A percentile compares a stretch with the other conserved stretches of the same genome.
Evolutionary conservation across 345 rosid genomes (phyloP).

Genomic region (Cardiospermum halicacabum): DNA sequence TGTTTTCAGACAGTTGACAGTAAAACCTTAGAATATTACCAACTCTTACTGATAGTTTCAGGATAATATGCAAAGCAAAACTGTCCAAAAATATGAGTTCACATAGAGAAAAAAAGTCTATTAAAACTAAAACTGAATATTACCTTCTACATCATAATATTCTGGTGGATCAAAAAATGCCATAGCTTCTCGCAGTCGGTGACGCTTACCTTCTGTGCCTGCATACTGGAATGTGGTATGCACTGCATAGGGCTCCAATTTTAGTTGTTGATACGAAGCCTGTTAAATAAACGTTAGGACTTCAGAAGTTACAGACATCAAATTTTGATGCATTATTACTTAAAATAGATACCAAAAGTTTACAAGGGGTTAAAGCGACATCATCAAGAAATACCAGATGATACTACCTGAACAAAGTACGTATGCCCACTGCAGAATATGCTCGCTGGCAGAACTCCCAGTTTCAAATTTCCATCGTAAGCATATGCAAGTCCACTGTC

Average conservation of each 20-base stretch:
- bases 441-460: constrained; percentile 91
- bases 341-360: not conserved
- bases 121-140: not conserved
- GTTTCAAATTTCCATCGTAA: constrained; percentile 87
- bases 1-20: not conserved
- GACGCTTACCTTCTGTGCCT: constrained; percentile 98
- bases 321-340: constrained; percentile 2
- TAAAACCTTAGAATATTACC: not conserved
- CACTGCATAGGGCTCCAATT: constrained; percentile 86
- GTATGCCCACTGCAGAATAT: constrained; percentile 98
- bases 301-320: constrained; percentile 5
- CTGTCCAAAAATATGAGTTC: not conserved
- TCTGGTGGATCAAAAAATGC: constrained; percentile 86
- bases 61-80: not conserved
- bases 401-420: constrained; percentile 83
- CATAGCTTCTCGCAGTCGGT: constrained; percentile 88
- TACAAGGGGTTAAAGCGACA: not conserved
- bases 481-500: constrained; percentile 81
- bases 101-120: not conserved
- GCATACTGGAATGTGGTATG: constrained; percentile 98
- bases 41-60: not conserved
- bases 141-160: constrained; percentile 84
- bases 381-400: constrained; percentile 8
- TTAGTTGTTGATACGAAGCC: constrained; percentile 86
- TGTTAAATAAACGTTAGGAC: constrained; percentile 27